Evolutionary conservation across 2,329 filamentous ascomycete genomes (phyloP).

Genomic region (Apiospora koreana): DNA sequence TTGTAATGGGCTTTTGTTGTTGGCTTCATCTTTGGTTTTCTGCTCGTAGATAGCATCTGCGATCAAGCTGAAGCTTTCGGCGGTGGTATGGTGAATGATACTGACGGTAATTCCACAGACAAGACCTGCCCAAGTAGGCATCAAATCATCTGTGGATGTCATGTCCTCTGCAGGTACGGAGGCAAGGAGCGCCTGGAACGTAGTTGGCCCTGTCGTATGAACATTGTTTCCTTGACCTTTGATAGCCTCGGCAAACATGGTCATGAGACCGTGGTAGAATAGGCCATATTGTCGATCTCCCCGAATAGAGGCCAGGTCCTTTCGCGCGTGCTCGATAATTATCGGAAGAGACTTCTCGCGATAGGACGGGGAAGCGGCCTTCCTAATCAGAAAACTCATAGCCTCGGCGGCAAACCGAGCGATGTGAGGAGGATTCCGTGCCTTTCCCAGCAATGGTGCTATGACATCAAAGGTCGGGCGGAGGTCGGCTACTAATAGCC

Average conservation of each 20-base stretch:
- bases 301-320: conserved; percentile 60
- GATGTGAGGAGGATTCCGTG: conserved; percentile 81
- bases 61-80: conserved; percentile 72
- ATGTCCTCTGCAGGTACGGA: conserved; percentile 53
- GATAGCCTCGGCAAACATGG: conserved; percentile 82
- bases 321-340: conserved; percentile 72
- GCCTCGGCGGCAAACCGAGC: conserved; percentile 92
- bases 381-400: conserved; percentile 89
- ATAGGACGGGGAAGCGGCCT: conserved; percentile 77
- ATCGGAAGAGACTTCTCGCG: conserved; percentile 70
- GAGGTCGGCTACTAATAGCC: conserved; percentile 82
- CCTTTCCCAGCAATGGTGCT: conserved; percentile 79
- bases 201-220: conserved; percentile 59
- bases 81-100: conserved; percentile 77
- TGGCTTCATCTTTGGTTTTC: conserved; percentile 39
- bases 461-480: conserved; percentile 82
- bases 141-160: conserved; percentile 43
- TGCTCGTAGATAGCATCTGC: conserved; percentile 61
- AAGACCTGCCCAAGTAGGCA: conserved; percentile 59
- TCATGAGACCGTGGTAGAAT: conserved; percentile 89
- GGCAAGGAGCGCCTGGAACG: conserved; percentile 53
- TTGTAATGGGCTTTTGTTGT: conserved; percentile 37
- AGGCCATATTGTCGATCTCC: conserved; percentile 62
- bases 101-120: conserved; percentile 77
- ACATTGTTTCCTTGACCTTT: conserved; percentile 62